These are phyloP conservation scores for Beta vulgaris DNA, from an alignment of 148 eudicot genomes.

Conservation along the genomic window DNA sequence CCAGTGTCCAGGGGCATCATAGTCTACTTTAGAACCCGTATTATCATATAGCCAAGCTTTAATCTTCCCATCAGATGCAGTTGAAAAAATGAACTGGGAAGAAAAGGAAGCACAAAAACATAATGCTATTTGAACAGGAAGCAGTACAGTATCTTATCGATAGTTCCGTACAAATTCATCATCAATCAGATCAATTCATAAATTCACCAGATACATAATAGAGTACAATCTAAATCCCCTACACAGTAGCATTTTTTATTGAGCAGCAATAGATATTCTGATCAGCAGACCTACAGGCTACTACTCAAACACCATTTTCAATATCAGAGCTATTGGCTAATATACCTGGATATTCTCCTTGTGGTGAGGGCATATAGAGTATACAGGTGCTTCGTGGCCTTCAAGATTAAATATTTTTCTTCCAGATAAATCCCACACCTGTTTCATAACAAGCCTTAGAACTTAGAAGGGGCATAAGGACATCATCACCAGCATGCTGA, in stretches of 20 bases:
- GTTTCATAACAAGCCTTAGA: conserved; percentile 14
- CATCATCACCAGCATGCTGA: background rate
- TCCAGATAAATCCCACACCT: conserved; percentile 96
- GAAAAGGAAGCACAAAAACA: conserved; percentile 25
- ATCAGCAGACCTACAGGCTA: background rate
- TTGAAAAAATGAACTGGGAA: conserved; percentile 85
- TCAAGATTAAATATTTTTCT: conserved; percentile 69
- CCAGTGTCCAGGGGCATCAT: conserved; percentile 92
- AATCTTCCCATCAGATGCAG: conserved; percentile 90
- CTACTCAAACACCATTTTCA: background rate
- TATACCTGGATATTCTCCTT: conserved; percentile 67
- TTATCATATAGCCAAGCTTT: conserved; percentile 96
- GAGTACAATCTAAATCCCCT: background rate
- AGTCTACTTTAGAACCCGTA: conserved; percentile 86
- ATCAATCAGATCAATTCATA: background rate
- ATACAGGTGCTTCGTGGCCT: conserved; percentile 95
- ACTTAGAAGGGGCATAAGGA: background rate
- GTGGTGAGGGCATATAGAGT: conserved; percentile 88
- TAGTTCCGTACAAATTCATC: background rate
- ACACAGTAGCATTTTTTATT: background rate
- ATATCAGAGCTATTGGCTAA: background rate
- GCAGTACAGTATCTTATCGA: background rate
- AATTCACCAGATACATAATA: background rate
- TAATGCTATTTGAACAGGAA: background rate
- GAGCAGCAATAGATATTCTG: background rate